A percentile compares a stretch with the other conserved stretches of the same genome.
phyloP scores from a whole-genome alignment of 345 rosid species.

The Lenwebbia sp. region DNA sequence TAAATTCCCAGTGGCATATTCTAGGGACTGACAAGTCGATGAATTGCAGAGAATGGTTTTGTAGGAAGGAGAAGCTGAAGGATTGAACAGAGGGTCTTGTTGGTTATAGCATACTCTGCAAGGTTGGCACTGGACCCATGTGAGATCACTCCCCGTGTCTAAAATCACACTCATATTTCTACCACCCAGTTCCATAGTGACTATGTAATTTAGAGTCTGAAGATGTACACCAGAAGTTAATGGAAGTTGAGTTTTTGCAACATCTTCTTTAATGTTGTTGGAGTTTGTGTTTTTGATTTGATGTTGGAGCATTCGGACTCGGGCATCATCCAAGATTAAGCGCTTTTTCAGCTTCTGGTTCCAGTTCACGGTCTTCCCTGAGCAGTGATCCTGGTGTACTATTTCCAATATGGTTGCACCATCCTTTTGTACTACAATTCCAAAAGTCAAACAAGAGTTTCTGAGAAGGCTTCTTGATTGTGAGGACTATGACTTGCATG shows the following conservation, averaged over 20 bases:
- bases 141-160: slow-evolving; percentile 91
- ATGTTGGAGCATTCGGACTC: slow-evolving; percentile 45
- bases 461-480: neutral
- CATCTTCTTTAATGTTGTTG: slow-evolving; percentile 4
- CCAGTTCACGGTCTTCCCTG: slow-evolving; percentile 37
- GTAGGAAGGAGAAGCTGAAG: slow-evolving; percentile 57
- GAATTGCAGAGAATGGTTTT: slow-evolving; percentile 49
- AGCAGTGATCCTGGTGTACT: slow-evolving; percentile 53
- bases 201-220: slow-evolving; percentile 66
- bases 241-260: slow-evolving; percentile 32
- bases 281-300: slow-evolving; percentile 20
- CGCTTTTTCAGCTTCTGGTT: slow-evolving; percentile 36
- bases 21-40: slow-evolving; percentile 50
- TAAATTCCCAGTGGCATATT: slow-evolving; percentile 33
- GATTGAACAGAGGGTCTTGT: slow-evolving; percentile 58
- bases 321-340: slow-evolving; percentile 41
- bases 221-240: slow-evolving; percentile 54
- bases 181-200: slow-evolving; percentile 46
- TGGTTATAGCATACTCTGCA: slow-evolving; percentile 67
- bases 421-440: slow-evolving; percentile 29
- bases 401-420: slow-evolving; percentile 65
- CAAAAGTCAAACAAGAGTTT: neutral
- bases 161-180: slow-evolving; percentile 54
- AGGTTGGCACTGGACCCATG: slow-evolving; percentile 94
- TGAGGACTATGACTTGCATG: neutral